Evolutionary conservation across 371 early-diverging fungal genomes (phyloP).

Genomic region (Coemansia sp.): DNA sequence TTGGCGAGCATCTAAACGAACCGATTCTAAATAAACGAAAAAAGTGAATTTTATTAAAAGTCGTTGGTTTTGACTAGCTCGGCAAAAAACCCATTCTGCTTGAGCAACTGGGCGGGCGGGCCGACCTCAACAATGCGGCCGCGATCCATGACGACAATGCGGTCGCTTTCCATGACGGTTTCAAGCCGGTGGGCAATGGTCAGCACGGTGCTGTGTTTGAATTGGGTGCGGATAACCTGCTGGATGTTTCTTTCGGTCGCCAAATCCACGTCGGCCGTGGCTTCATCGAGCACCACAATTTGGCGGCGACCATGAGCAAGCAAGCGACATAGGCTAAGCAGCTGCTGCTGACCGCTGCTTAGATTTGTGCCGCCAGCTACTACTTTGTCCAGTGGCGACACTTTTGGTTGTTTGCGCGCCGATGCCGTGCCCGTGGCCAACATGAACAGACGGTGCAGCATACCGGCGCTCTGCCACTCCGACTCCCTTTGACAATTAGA

Average conservation of each 20-base stretch:
- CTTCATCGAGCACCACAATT: slow-evolving; percentile 68
- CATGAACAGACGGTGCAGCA: neutral
- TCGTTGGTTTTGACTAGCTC: slow-evolving; percentile 18
- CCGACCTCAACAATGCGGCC: slow-evolving; percentile 61
- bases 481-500: neutral
- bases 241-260: slow-evolving; percentile 60
- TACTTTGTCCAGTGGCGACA: slow-evolving; percentile 1
- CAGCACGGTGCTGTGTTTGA: slow-evolving; percentile 56
- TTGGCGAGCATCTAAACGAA: too few species aligned
- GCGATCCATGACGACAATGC: slow-evolving; percentile 58
- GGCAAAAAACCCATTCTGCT: slow-evolving; percentile 48
- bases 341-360: slow-evolving; percentile 63
- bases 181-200: slow-evolving; percentile 65
- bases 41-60: neutral
- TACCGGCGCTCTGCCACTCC: neutral
- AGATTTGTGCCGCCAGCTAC: neutral
- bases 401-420: too few species aligned
- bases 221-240: slow-evolving; percentile 55
- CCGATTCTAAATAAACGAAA: too few species aligned
- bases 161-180: slow-evolving; percentile 59
- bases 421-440: slow-evolving; percentile 2
- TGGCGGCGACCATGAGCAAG: slow-evolving; percentile 52
- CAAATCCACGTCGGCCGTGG: slow-evolving; percentile 60
- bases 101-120: slow-evolving; percentile 54
- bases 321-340: slow-evolving; percentile 65